Conservation (phyloP, 2,329 filamentous ascomycete species). For the Aspergillus pseudoterreus region DNA sequence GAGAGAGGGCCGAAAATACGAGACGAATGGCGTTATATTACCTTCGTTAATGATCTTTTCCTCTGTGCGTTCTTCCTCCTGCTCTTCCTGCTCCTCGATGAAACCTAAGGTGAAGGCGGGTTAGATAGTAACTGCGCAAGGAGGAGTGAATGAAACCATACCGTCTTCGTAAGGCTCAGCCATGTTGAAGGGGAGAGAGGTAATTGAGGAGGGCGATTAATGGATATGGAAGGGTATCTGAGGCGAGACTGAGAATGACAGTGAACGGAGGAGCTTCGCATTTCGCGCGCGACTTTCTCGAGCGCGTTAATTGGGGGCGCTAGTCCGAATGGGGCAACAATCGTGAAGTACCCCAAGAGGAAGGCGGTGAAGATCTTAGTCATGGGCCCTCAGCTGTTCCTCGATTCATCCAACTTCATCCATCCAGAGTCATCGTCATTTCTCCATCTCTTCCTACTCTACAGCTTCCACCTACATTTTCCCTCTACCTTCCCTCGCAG, state of each 20-base stretch:
- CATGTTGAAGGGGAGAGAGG: not conserved
- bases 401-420: not conserved
- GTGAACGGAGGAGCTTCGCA: constrained; percentile 6
- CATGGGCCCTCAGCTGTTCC: no score
- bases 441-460: not conserved
- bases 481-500: not conserved
- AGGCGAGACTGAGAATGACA: not conserved
- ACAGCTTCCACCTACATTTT: no score
- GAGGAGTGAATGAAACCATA: constrained; percentile 13
- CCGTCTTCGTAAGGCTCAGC: constrained; percentile 39
- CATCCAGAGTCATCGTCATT: not conserved
- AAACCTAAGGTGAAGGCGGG: constrained; percentile 20
- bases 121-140: constrained; percentile 19
- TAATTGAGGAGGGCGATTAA: not conserved
- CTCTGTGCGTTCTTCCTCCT: constrained; percentile 71
- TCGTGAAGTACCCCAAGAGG: constrained; percentile 1
- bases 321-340: constrained; percentile 23
- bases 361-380: not conserved
- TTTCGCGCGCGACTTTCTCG: constrained; percentile 21
- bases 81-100: constrained; percentile 42
- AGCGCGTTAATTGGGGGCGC: constrained; percentile 36
- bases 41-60: constrained; percentile 94
- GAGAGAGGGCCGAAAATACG: not conserved
- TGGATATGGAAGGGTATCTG: not conserved
- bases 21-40: constrained; percentile 29